Evolutionary conservation across 164 flowering plant species (phyloP).

Genomic region (Vitis rotundifolia): DNA sequence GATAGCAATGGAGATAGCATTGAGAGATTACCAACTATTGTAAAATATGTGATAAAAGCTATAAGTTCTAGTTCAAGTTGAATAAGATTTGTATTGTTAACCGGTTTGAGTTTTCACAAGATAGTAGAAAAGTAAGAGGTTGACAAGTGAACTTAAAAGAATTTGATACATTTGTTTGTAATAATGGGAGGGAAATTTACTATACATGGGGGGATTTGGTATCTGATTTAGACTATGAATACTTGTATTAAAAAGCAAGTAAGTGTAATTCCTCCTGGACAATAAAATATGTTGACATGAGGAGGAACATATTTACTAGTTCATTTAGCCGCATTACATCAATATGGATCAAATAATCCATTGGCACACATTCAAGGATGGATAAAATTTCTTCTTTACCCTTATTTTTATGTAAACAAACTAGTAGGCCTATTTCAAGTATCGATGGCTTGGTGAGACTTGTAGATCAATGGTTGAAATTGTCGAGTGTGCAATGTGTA

Average conservation of each 20-base stretch:
- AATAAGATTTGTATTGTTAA: constrained; percentile 54
- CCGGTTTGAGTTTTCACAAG: constrained; percentile 59
- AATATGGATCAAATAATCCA: too few relatives aligned
- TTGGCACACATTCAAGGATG: too few relatives aligned
- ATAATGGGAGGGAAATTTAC: constrained; percentile 70
- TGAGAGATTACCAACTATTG: constrained; percentile 27
- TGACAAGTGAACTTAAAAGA: constrained; percentile 46
- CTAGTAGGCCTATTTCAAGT: constrained; percentile 49
- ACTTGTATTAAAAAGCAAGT: too few relatives aligned
- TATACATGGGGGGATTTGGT: constrained; percentile 65
- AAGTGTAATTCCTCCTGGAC: too few relatives aligned
- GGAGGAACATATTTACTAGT: too few relatives aligned
- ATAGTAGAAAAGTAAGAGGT: constrained; percentile 40
- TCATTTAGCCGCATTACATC: too few relatives aligned
- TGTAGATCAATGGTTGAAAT: constrained; percentile 51
- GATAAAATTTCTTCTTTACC: too few relatives aligned
- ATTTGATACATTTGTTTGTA: constrained; percentile 72
- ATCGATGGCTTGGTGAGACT: constrained; percentile 75
- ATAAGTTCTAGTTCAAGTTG: constrained; percentile 26
- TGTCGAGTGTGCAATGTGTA: constrained; percentile 31
- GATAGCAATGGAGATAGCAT: constrained; percentile 27
- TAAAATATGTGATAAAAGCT: constrained; percentile 43
- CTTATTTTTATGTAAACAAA: too few relatives aligned
- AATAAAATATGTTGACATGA: too few relatives aligned
- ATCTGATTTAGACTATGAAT: constrained; percentile 54